phyloP scores from a whole-genome alignment of 2,329 filamentous ascomycete species.

The Hypomyces perniciosus region DNA sequence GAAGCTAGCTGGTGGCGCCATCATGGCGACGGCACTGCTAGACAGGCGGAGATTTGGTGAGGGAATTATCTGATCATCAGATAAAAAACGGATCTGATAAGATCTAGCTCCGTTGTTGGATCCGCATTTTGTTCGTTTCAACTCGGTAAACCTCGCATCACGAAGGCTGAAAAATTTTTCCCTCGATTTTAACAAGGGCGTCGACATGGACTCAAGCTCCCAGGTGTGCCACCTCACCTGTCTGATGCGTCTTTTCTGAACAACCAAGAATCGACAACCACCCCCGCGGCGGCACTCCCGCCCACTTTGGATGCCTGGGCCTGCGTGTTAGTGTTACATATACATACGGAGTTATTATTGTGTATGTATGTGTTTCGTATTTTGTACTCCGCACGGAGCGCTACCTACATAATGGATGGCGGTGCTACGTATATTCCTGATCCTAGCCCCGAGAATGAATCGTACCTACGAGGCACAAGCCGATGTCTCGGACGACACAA shows the following conservation, averaged over 20 bases:
- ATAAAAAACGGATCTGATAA: slow-evolving; percentile 43
- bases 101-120: slow-evolving; percentile 22
- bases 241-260: background rate
- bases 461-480: too few species aligned
- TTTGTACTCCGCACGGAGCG: background rate
- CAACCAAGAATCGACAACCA: background rate
- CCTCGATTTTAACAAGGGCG: background rate
- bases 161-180: slow-evolving; percentile 3
- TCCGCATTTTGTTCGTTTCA: slow-evolving; percentile 5
- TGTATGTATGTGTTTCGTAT: slow-evolving; percentile 2
- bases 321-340: background rate
- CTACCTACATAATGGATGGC: background rate
- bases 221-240: background rate
- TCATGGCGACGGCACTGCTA: background rate
- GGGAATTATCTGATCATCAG: slow-evolving; percentile 51
- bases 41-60: slow-evolving; percentile 31
- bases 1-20: background rate
- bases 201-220: background rate
- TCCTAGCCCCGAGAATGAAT: too few species aligned
- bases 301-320: too few species aligned
- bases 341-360: slow-evolving; percentile 1
- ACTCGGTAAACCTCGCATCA: background rate
- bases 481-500: too few species aligned
- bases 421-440: too few species aligned
- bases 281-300: too few species aligned